These are phyloP conservation scores for Pseudogymnoascus sp. DNA, from an alignment of 2,329 filamentous ascomycete genomes.

Conservation along the genomic window DNA sequence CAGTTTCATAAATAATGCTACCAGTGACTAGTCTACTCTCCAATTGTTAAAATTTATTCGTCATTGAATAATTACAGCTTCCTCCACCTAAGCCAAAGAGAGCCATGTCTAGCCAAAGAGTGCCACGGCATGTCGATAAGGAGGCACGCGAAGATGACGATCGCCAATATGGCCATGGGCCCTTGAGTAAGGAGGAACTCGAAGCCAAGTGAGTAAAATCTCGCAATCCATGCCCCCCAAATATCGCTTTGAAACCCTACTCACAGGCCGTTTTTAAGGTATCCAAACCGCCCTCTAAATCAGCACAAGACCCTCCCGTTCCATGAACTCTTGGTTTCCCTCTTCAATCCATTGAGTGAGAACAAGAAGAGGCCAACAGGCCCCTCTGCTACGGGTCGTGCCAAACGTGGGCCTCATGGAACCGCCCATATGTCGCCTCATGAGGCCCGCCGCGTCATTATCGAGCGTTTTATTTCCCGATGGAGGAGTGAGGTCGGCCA, in stretches of 20 bases:
- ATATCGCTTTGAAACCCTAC: slow-evolving; percentile 11
- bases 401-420: slow-evolving; percentile 54
- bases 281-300: slow-evolving; percentile 76
- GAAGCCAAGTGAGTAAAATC: slow-evolving; percentile 20
- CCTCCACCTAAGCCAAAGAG: background rate
- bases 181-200: slow-evolving; percentile 26
- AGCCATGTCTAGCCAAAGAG: slow-evolving; percentile 8
- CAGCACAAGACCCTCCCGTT: slow-evolving; percentile 73
- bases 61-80: background rate
- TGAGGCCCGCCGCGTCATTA: slow-evolving; percentile 71
- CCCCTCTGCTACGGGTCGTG: slow-evolving; percentile 40
- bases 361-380: slow-evolving; percentile 59
- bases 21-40: background rate
- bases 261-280: slow-evolving; percentile 41
- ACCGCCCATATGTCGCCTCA: slow-evolving; percentile 56
- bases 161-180: slow-evolving; percentile 40
- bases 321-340: slow-evolving; percentile 63
- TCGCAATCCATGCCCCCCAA: background rate
- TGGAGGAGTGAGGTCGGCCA: slow-evolving; percentile 86
- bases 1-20: background rate
- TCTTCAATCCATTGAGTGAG: slow-evolving; percentile 76
- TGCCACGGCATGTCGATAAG: slow-evolving; percentile 15
- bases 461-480: slow-evolving; percentile 74
- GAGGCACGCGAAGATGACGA: slow-evolving; percentile 34
- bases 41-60: background rate